phyloP scores from a whole-genome alignment of 306 rosid genomes.

The Dalbergia cultrata region DNA sequence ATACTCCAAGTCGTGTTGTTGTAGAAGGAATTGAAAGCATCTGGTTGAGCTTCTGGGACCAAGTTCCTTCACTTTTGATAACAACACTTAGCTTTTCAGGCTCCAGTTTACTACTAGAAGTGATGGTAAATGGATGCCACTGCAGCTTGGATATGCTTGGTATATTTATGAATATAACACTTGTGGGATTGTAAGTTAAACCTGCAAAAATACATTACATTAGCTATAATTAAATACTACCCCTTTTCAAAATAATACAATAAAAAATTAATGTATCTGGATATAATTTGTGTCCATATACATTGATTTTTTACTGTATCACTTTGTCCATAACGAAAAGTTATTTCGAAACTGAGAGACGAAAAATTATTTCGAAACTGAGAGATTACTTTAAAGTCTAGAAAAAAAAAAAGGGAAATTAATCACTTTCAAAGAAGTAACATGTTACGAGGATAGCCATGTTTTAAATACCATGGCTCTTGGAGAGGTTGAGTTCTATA shows the following conservation, averaged over 20 bases:
- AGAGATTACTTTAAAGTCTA: too few species aligned
- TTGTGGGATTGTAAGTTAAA: constrained; percentile 73
- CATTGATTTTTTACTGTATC: too few species aligned
- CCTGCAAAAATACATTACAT: constrained; percentile 46
- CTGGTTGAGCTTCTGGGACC: constrained; percentile 73
- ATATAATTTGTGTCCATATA: too few species aligned
- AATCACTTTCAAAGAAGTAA: background rate
- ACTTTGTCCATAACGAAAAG: too few species aligned
- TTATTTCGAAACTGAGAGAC: too few species aligned
- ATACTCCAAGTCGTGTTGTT: constrained; percentile 53
- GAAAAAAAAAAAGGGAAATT: too few species aligned
- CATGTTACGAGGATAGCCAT: background rate
- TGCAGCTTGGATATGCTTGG: constrained; percentile 86
- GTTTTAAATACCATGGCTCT: constrained; percentile 55
- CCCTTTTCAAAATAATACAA: too few species aligned
- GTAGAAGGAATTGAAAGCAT: constrained; percentile 64
- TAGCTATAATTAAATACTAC: background rate
- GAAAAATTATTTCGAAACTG: too few species aligned
- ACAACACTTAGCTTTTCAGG: constrained; percentile 67
- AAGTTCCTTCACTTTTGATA: constrained; percentile 75
- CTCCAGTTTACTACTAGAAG: constrained; percentile 76
- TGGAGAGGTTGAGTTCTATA: constrained; percentile 82
- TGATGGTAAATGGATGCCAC: constrained; percentile 93
- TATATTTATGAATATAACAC: constrained; percentile 73
- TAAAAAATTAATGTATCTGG: too few species aligned